These are phyloP conservation scores for Agrocybe praecox DNA, from an alignment of 768 basidiomycete species.

Conservation along the genomic window DNA sequence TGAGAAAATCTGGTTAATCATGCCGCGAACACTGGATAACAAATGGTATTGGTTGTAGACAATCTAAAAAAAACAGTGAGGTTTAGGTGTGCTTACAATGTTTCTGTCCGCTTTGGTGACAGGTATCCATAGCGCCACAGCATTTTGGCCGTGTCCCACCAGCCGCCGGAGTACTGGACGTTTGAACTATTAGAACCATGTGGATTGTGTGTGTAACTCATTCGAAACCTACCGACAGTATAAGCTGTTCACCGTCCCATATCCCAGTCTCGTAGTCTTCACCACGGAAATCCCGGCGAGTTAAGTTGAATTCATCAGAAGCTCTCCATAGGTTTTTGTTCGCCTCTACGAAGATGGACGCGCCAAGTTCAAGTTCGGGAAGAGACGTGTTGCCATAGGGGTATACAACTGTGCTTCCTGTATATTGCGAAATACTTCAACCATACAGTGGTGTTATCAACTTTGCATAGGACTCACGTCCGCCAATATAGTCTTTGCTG, in stretches of 20 bases:
- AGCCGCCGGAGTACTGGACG: conserved; percentile 50
- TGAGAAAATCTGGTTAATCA: conserved; percentile 52
- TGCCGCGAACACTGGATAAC: conserved; percentile 51
- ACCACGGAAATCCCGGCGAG: conserved; percentile 45
- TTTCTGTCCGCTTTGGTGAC: conserved; percentile 58
- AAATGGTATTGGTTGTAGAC: background rate
- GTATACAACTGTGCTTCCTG: conserved; percentile 79
- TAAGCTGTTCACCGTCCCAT: conserved; percentile 81
- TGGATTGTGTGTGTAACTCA: background rate
- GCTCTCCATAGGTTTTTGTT: conserved; percentile 79
- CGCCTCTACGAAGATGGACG: conserved; percentile 79
- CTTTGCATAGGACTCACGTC: conserved; percentile 68
- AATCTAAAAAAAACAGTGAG: background rate
- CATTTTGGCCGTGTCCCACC: conserved; percentile 76
- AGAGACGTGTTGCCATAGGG: conserved; percentile 66
- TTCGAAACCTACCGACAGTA: conserved; percentile 55
- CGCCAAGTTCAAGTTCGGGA: conserved; percentile 79
- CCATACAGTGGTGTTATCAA: background rate
- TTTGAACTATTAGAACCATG: background rate
- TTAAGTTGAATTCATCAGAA: conserved; percentile 77
- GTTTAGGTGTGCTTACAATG: conserved; percentile 40
- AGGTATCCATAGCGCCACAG: conserved; percentile 77
- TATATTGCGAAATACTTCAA: background rate
- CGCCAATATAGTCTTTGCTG: conserved; percentile 73
- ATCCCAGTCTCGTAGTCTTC: conserved; percentile 62